Evolutionary conservation across 83 land plant genomes (phyloP), one percentile per base, ranked within the genome.

Genomic region (Picea engelmannii): DNA sequence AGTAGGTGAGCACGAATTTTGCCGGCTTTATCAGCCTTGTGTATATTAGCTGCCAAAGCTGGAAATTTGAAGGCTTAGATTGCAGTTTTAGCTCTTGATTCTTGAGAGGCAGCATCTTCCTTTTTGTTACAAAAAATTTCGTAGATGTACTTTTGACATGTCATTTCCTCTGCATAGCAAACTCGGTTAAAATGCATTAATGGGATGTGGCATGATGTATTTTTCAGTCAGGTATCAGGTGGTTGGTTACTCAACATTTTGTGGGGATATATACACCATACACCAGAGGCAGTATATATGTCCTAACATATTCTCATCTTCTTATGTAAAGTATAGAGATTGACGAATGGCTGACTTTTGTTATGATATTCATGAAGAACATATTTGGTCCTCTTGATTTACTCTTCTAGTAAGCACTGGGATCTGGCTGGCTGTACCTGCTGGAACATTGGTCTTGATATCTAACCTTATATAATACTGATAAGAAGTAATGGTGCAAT

Each of bases 11-110:
- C 76, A 20, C 21, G 47, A 73, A n/a, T 73, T 73, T 73, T 44
- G 76, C 58, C 12, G 58, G 76, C 55, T 40, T 70, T 71, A 71
- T 18, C 38, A 71, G 76, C 49, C 47, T 73, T 73, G n/a, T 73
- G 76, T 73, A 73, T 38, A 73, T 6, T 73, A 73, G 58, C 55
- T 42, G 76, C 52, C 15, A 55, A 55, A 55, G 21, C 76, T 73
- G 76, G 23, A n/a, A 42, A n/a, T 73, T 73, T n/a, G 21, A 20
- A 47, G 76, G 25, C 8, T 73, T 20, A 47, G 74, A 42, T 69
- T 38, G 21, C 40, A 69, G 74, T 38, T 69, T 38, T 69, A 69
- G 74, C 20, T 69, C 74, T 42, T 38, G 74, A 69, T 69, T 69
- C 74, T 73, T 73, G 76, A 44, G 15, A 44, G 76, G 76, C 76